These are phyloP conservation scores for Osmanthus fragrans DNA, from an alignment of 257 asterid species.

Conservation along the genomic window DNA sequence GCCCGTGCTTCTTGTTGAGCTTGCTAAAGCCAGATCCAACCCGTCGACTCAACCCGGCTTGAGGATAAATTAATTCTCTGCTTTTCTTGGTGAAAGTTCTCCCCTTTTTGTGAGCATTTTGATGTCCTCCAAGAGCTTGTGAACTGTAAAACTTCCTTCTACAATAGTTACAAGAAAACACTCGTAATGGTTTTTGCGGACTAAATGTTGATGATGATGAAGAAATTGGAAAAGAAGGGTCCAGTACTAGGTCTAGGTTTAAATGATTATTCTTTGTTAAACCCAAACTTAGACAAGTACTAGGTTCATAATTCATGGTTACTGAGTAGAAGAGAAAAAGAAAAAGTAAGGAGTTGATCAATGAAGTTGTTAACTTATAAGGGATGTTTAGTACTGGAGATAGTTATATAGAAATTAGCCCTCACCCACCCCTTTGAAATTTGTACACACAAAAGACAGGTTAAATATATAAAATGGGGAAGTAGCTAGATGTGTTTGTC, in stretches of 20 bases:
- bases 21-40: background rate
- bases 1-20: background rate
- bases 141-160: constrained; percentile 76
- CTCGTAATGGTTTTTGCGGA: constrained; percentile 38
- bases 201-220: constrained; percentile 8
- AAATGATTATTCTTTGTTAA: constrained; percentile 16
- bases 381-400: background rate
- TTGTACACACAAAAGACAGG: background rate
- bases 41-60: constrained; percentile 2
- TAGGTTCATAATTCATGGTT: constrained; percentile 33
- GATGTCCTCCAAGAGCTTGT: constrained; percentile 92
- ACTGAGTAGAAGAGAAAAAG: background rate
- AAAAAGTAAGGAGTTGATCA: background rate
- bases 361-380: background rate
- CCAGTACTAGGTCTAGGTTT: constrained; percentile 1
- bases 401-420: background rate
- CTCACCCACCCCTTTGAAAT: background rate
- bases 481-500: background rate
- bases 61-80: constrained; percentile 34
- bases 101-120: constrained; percentile 87
- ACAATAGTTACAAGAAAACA: constrained; percentile 83
- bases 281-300: constrained; percentile 34
- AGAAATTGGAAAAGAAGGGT: background rate
- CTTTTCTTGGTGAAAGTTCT: constrained; percentile 77
- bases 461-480: constrained; percentile 12